Percentiles rank a stretch among this genome's conserved stretches.
Evolutionary conservation across 23 red algal species (phyloP).

Genomic region (Gracilariopsis chorda): DNA sequence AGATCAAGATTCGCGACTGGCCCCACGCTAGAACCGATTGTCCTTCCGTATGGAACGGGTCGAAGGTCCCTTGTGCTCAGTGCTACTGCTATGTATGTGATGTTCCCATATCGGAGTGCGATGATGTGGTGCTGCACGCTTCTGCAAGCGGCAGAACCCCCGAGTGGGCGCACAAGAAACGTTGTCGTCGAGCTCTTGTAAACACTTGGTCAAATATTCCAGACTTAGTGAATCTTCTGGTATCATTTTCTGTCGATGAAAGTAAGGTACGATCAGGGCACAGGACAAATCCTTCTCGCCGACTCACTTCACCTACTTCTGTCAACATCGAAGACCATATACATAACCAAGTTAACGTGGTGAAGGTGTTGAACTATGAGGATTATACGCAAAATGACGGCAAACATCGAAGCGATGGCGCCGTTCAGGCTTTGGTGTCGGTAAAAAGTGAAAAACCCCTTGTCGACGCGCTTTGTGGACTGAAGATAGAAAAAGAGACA

Average conservation of each 20-base stretch:
- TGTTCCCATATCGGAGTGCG: background rate
- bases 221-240: background rate
- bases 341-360: background rate
- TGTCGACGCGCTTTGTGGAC: background rate
- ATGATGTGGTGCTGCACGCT: background rate
- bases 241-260: conserved; percentile 28
- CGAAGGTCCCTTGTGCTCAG: background rate
- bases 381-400: too few species aligned
- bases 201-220: conserved; percentile 27
- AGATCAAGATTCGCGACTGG: background rate
- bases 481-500: background rate
- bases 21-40: conserved; percentile 5
- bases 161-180: conserved; percentile 14
- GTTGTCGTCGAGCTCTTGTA: background rate
- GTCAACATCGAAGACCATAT: background rate
- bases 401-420: too few species aligned
- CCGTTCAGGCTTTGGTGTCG: too few species aligned
- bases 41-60: background rate
- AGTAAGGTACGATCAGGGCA: background rate
- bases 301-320: background rate
- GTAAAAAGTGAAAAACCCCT: too few species aligned
- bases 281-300: background rate
- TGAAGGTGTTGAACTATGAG: background rate
- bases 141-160: background rate
- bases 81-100: conserved; percentile 33